A percentile compares a stretch with the other conserved stretches of the same genome.
phyloP scores from a whole-genome alignment of 768 basidiomycete species.

The Hirschioporus abietinus region DNA sequence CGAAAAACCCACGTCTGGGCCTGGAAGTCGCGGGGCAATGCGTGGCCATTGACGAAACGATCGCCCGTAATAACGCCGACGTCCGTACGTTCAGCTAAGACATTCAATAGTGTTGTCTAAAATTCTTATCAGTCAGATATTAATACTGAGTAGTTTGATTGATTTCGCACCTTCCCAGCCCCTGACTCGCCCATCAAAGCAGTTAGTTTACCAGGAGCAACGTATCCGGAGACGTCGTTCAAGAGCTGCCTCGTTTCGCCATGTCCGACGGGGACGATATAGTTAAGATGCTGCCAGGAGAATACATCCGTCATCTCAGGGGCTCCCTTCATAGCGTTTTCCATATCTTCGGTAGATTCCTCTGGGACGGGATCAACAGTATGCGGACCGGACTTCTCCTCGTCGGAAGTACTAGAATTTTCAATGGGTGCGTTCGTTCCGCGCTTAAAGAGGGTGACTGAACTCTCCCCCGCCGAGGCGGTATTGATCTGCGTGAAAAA shows the following conservation, averaged over 20 bases:
- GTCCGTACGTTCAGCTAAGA: constrained; percentile 33
- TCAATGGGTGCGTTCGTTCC: constrained; percentile 2
- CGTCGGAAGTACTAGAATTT: background rate
- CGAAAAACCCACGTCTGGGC: constrained; percentile 46
- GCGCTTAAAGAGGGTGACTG: constrained; percentile 32
- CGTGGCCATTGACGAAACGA: constrained; percentile 39
- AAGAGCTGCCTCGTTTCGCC: constrained; percentile 44
- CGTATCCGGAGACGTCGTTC: constrained; percentile 73
- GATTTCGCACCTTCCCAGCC: constrained; percentile 37
- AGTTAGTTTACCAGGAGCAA: constrained; percentile 63
- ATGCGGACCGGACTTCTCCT: background rate
- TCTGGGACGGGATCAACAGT: constrained; percentile 11
- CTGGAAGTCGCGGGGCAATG: constrained; percentile 43
- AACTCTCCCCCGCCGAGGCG: constrained; percentile 16
- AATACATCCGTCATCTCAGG: constrained; percentile 50
- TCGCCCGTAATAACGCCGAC: constrained; percentile 36
- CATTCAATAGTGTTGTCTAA: constrained; percentile 44
- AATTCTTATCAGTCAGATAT: background rate
- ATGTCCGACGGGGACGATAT: constrained; percentile 52
- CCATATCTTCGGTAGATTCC: constrained; percentile 26
- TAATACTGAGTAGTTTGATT: constrained; percentile 28
- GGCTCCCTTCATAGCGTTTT: constrained; percentile 28
- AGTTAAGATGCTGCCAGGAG: constrained; percentile 72
- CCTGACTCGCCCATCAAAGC: constrained; percentile 33
- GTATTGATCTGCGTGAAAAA: constrained; percentile 21